Conservation (phyloP, 768 basidiomycete genomes). For the Amanita phalloides region DNA sequence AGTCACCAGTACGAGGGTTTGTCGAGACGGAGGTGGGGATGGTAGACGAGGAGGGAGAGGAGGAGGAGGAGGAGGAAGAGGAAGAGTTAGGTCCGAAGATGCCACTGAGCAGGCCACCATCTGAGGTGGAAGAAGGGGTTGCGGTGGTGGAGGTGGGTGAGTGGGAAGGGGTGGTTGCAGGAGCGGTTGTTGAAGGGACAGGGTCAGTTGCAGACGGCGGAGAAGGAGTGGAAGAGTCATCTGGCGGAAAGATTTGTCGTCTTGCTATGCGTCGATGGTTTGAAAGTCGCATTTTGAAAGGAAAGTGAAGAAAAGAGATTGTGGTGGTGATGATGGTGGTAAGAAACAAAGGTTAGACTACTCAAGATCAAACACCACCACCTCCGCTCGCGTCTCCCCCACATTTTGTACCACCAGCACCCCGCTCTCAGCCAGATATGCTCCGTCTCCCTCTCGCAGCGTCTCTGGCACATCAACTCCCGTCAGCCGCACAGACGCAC, state of each 20-base stretch:
- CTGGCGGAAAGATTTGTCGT: neutral
- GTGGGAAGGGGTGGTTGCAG: neutral
- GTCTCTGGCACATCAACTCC: slow-evolving; percentile 32
- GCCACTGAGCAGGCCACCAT: neutral
- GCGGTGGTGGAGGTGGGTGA: neutral
- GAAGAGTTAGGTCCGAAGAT: neutral
- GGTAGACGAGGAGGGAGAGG: too few species aligned
- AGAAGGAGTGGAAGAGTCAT: neutral
- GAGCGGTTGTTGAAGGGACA: neutral
- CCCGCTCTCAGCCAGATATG: slow-evolving; percentile 49
- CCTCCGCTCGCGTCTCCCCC: slow-evolving; percentile 58
- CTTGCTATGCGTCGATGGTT: neutral
- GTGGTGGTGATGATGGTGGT: neutral
- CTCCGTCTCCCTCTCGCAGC: slow-evolving; percentile 81
- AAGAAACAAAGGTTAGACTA: slow-evolving; percentile 10
- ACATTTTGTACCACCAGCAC: slow-evolving; percentile 44
- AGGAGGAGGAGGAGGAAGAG: too few species aligned
- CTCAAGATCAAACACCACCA: slow-evolving; percentile 74
- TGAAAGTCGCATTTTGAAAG: neutral
- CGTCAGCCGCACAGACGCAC: slow-evolving; percentile 45
- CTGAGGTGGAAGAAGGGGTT: neutral
- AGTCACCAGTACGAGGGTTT: too few species aligned
- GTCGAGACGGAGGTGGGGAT: neutral
- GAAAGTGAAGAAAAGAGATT: neutral
- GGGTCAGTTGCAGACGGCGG: neutral